A percentile compares a stretch with the other conserved stretches of the same genome.
phyloP scores from a whole-genome alignment of 2,329 filamentous ascomycete genomes.

The Colletotrichum ledebouriae region DNA sequence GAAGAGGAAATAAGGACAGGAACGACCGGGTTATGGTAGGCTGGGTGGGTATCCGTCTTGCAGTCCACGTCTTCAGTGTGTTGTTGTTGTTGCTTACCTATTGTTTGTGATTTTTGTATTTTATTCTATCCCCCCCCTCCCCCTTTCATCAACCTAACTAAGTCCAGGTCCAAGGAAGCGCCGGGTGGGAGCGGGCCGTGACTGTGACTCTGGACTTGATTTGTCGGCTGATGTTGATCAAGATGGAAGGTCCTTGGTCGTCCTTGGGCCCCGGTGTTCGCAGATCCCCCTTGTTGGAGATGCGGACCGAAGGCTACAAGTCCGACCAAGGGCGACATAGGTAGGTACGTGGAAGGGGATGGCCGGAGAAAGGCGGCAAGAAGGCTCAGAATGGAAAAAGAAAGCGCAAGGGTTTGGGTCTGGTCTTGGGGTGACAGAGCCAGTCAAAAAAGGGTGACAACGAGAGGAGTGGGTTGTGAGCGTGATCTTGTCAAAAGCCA shows the following conservation, averaged over 20 bases:
- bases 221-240: slow-evolving; percentile 36
- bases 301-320: too few species aligned
- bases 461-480: neutral
- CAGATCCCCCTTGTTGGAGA: too few species aligned
- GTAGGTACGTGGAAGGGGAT: neutral
- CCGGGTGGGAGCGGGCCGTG: slow-evolving; percentile 30
- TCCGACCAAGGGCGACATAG: neutral
- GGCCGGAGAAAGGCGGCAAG: neutral
- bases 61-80: neutral
- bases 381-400: slow-evolving; percentile 7
- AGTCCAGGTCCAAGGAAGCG: slow-evolving; percentile 20
- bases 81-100: slow-evolving; percentile 10
- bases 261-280: neutral
- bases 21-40: neutral
- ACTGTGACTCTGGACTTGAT: slow-evolving; percentile 13
- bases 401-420: slow-evolving; percentile 9
- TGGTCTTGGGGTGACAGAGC: slow-evolving; percentile 1
- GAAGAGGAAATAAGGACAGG: slow-evolving; percentile 11
- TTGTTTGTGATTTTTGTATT: slow-evolving; percentile 6
- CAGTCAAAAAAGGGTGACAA: neutral
- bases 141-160: neutral
- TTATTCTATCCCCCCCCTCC: neutral
- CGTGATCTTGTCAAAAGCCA: slow-evolving; percentile 7
- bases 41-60: neutral
- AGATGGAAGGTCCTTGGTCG: neutral